These are phyloP conservation scores for Nakazawaea ishiwadae DNA, from an alignment of 805 yeast genomes.

Conservation along the genomic window DNA sequence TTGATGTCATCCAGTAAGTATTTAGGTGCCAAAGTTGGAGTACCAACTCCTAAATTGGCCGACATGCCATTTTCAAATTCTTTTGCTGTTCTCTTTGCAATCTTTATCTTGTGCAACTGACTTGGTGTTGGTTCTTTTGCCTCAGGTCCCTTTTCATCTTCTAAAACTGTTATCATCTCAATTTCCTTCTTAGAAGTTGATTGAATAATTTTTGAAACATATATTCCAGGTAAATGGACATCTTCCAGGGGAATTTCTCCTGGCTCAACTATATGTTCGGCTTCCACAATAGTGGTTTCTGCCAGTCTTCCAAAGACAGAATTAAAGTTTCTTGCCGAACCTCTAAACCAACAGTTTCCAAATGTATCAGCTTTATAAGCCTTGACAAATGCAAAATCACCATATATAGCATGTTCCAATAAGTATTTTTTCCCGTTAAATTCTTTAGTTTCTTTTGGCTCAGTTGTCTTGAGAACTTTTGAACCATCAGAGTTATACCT, in stretches of 20 bases:
- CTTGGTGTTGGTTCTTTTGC: slow-evolving; percentile 7
- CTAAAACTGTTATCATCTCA: slow-evolving; percentile 27
- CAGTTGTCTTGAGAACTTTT: slow-evolving; percentile 28
- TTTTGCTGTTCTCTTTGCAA: slow-evolving; percentile 39
- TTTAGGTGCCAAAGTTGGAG: slow-evolving; percentile 44
- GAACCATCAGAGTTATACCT: slow-evolving; percentile 31
- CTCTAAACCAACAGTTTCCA: slow-evolving; percentile 45
- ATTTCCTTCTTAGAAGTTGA: slow-evolving; percentile 38
- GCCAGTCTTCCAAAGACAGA: slow-evolving; percentile 41
- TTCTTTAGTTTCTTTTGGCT: slow-evolving; percentile 37
- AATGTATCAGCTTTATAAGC: slow-evolving; percentile 42
- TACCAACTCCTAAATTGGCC: slow-evolving; percentile 46
- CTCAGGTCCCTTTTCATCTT: not conserved
- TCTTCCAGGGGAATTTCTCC: slow-evolving; percentile 40
- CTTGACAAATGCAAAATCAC: slow-evolving; percentile 45
- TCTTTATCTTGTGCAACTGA: slow-evolving; percentile 24
- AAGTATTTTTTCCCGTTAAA: slow-evolving; percentile 38
- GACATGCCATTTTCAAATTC: slow-evolving; percentile 39
- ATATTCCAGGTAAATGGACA: slow-evolving; percentile 43
- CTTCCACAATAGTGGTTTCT: slow-evolving; percentile 42
- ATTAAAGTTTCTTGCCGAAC: slow-evolving; percentile 43
- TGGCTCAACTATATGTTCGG: slow-evolving; percentile 42
- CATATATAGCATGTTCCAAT: slow-evolving; percentile 37
- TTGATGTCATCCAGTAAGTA: slow-evolving; percentile 30
- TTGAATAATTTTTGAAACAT: slow-evolving; percentile 35